A percentile compares a stretch with the other conserved stretches of the same genome.
Evolutionary conservation across 2,329 filamentous ascomycete species (phyloP).

Genomic region (Talaromyces sp.): DNA sequence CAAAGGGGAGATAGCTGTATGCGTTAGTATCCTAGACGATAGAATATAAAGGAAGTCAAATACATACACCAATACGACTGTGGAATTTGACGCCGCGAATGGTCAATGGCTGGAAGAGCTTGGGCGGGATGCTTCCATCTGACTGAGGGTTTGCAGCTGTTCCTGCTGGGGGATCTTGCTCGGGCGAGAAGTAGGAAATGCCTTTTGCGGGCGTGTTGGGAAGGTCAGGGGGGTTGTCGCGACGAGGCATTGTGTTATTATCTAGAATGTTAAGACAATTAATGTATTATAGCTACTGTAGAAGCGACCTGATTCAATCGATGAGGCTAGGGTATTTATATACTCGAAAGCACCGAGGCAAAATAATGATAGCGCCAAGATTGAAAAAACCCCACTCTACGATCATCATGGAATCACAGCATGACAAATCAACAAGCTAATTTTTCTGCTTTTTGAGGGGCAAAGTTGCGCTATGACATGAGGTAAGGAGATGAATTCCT

Average conservation of each 20-base stretch:
- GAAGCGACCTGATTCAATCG: not conserved
- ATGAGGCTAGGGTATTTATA: too few species aligned
- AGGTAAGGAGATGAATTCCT: not conserved
- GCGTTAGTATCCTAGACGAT: not conserved
- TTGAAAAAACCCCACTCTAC: not conserved
- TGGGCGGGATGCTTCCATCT: constrained; percentile 45
- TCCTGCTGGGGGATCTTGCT: constrained; percentile 35
- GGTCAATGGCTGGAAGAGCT: constrained; percentile 58
- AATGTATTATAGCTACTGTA: too few species aligned
- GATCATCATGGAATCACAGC: not conserved
- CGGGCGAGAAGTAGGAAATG: constrained; percentile 43
- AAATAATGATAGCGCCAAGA: not conserved
- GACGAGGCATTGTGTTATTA: not conserved
- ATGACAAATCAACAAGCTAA: constrained; percentile 3
- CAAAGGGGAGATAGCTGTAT: constrained; percentile 58
- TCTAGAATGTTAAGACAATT: too few species aligned
- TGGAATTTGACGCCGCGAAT: constrained; percentile 60
- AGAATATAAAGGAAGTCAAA: not conserved
- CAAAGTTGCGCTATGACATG: not conserved
- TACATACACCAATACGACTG: constrained; percentile 59
- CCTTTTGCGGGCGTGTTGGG: constrained; percentile 36
- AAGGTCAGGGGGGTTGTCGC: constrained; percentile 26
- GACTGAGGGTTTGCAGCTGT: constrained; percentile 41
- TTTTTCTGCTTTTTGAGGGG: not conserved
- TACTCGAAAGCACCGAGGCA: not conserved